These are phyloP conservation scores for Coccomyxa sp. DNA, from an alignment of 139 green algal species.

Conservation along the genomic window DNA sequence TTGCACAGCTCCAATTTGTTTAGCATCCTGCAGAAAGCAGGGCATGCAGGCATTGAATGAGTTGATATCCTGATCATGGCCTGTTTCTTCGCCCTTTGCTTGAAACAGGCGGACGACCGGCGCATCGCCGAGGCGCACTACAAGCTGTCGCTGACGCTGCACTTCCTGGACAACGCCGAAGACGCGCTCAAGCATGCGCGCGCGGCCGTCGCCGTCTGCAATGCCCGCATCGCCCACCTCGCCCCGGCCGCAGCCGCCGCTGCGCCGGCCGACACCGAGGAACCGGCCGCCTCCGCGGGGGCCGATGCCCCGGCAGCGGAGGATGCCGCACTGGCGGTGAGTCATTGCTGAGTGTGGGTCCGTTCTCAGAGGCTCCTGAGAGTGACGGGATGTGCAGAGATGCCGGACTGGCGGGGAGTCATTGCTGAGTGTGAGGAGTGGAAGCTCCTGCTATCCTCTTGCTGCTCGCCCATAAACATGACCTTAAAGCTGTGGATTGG, in stretches of 20 bases:
- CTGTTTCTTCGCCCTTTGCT: not conserved
- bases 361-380: no score
- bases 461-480: no score
- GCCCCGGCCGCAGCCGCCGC: not conserved
- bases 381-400: no score
- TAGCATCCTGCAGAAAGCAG: not conserved
- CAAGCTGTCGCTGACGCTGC: conserved; percentile 41
- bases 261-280: not conserved
- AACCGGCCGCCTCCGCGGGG: no score
- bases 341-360: no score
- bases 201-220: not conserved
- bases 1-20: no score
- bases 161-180: conserved; percentile 39
- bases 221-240: not conserved
- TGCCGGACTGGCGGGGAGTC: no score
- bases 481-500: no score
- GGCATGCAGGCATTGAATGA: not conserved
- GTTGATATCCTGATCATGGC: not conserved
- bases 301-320: no score
- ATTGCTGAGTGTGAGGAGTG: no score
- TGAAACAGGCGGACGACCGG: conserved; percentile 23
- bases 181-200: conserved; percentile 13
- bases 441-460: no score
- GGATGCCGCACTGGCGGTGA: no score
- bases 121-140: conserved; percentile 45